Conservation (phyloP, 1,284 basidiomycete genomes). For the Leccinum pachyderme region DNA sequence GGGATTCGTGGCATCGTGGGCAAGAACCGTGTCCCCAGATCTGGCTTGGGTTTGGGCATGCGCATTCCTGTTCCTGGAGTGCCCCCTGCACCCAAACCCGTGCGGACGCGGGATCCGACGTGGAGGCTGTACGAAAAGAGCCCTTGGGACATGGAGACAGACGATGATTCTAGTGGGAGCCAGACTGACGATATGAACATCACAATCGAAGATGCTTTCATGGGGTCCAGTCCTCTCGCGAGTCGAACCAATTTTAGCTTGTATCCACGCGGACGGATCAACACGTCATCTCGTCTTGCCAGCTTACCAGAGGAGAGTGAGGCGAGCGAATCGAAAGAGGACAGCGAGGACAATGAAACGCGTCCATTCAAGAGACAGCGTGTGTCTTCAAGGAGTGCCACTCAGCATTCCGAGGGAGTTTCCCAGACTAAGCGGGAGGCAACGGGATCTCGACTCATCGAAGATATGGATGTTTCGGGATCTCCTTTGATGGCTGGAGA, state of each 20-base stretch:
- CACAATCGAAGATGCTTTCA: constrained; percentile 16
- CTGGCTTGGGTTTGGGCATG: constrained; percentile 14
- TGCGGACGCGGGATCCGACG: constrained; percentile 20
- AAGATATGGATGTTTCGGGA: constrained; percentile 28
- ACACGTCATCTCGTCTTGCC: constrained; percentile 16
- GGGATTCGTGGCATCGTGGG: constrained; percentile 40
- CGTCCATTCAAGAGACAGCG: constrained; percentile 25
- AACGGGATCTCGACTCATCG: constrained; percentile 23
- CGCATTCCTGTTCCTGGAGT: constrained; percentile 3
- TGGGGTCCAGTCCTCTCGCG: constrained; percentile 31
- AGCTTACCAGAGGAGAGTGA: constrained; percentile 29
- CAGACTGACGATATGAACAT: constrained; percentile 1
- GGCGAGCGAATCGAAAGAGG: constrained; percentile 14
- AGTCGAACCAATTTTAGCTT: constrained; percentile 15
- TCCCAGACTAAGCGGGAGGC: neutral
- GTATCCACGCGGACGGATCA: constrained; percentile 8
- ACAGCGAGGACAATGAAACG: constrained; percentile 5
- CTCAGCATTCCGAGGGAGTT: neutral
- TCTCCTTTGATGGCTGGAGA: constrained; percentile 25
- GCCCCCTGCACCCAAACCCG: constrained; percentile 29
- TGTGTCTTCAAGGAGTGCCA: neutral
- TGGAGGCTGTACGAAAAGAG: constrained; percentile 21
- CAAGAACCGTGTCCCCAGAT: constrained; percentile 22
- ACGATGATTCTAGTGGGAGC: constrained; percentile 2
- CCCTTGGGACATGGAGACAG: constrained; percentile 29